A percentile compares a stretch with the other conserved stretches of the same genome.
phyloP scores from a whole-genome alignment of 2,329 filamentous ascomycete genomes.

The Botryosphaeria dothidea region DNA sequence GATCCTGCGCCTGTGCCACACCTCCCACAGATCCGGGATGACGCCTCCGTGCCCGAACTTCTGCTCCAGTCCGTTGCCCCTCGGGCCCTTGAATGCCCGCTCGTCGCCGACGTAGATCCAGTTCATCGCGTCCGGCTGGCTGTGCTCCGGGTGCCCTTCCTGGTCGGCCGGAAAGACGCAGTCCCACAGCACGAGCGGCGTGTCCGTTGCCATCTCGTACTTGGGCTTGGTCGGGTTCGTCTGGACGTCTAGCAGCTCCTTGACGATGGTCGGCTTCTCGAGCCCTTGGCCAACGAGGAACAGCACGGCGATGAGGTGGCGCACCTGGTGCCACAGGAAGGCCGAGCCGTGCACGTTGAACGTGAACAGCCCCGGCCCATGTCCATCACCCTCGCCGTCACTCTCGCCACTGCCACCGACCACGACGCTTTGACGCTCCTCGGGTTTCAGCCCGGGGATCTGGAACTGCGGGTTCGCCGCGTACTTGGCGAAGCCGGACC shows the following conservation, averaged over 20 bases:
- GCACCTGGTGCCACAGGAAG: constrained; percentile 97
- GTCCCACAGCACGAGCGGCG: constrained; percentile 92
- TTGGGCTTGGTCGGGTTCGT: constrained; percentile 74
- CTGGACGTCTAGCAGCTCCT: constrained; percentile 70
- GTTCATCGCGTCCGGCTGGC: constrained; percentile 58
- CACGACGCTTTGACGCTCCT: background rate
- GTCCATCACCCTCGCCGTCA: background rate
- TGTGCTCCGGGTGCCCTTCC: constrained; percentile 38
- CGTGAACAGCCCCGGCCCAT: constrained; percentile 70
- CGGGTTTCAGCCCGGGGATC: constrained; percentile 26
- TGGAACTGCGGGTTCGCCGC: background rate
- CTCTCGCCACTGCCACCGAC: constrained; percentile 21
- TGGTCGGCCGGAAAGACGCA: constrained; percentile 73
- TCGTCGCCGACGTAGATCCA: constrained; percentile 82
- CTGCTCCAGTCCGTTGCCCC: constrained; percentile 28
- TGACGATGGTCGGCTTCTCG: constrained; percentile 72
- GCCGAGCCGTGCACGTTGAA: constrained; percentile 88
- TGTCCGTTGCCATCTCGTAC: constrained; percentile 89
- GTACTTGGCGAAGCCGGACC: constrained; percentile 17
- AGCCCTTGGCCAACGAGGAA: constrained; percentile 90
- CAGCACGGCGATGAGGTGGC: constrained; percentile 89
- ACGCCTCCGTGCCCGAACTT: constrained; percentile 39
- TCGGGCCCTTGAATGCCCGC: constrained; percentile 49
- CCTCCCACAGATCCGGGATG: constrained; percentile 67
- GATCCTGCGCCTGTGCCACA: constrained; percentile 83